Evolutionary conservation across 2,329 filamentous ascomycete genomes (phyloP), one percentile per base, ranked within the genome.

Genomic region (Drechslerella coelobrocha): DNA sequence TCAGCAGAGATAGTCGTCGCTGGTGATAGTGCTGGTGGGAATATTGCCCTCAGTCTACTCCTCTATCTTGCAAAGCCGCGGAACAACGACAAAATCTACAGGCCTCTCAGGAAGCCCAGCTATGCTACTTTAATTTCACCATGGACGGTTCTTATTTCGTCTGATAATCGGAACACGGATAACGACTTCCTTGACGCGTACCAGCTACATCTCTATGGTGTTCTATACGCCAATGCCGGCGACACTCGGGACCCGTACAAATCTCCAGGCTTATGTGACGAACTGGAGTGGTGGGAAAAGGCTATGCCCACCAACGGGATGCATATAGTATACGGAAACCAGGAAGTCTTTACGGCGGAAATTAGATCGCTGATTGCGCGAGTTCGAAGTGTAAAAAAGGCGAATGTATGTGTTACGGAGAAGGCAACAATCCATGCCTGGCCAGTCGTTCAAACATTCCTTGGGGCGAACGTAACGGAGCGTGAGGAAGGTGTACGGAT

Each of bases 21-120:
- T 51, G 91, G 91, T 4, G 91, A 95, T 78, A 93, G 90, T 1
- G 91, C 91, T 0, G 91, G 91, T 2, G 91, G 84, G 14, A 88
- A 88, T 0, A 80, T 95, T 45, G 84, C 89, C 8, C 82, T 95
- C 24, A 89, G 87, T 76, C 81, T 94, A 53, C 80, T 95, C 55
- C 84, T 92, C 0, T 84, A 88, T 74, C 80, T 92, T 19, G 86
- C 85, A 8, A 37, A 51, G 17, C 59, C 66, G 8, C 39, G 34
- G 2, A 37, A 59, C 26, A 26, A 43, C 9, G 24, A 47, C 5
- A 37, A 47, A 17, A 81, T 82, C 19, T 79, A 81, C 56, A 76
- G 78, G 1, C 78, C 79, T 14, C 76, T 76, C 80, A 76, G 79
- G 80, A 74, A 76, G 29, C 86, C 86, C 0, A 84, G 82, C 1